Percentiles rank a stretch among this genome's conserved stretches.
Conservation (phyloP, 2,329 filamentous ascomycete genomes). For the Aaosphaeria pasadenensis region DNA sequence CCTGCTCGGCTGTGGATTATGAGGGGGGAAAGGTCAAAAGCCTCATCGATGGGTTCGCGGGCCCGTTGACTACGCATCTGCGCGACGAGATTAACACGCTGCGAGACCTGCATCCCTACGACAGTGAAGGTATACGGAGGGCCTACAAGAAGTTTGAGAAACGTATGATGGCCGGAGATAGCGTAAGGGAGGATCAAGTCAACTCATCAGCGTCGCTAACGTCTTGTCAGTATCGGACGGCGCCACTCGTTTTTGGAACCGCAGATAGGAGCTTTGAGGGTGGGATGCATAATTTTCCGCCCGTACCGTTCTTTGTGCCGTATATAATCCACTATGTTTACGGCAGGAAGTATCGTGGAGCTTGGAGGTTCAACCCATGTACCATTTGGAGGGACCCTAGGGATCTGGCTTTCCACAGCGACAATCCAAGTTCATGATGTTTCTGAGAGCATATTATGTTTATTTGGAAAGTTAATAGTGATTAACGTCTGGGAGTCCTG, state of each 20-base stretch:
- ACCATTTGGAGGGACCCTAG: slow-evolving; percentile 28
- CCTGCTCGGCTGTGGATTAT: slow-evolving; percentile 8
- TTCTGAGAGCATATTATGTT: no score
- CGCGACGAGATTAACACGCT: slow-evolving; percentile 19
- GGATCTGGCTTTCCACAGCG: slow-evolving; percentile 15
- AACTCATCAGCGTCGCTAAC: slow-evolving; percentile 6
- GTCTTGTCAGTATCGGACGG: slow-evolving; percentile 22
- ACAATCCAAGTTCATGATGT: no score
- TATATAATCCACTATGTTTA: slow-evolving; percentile 34
- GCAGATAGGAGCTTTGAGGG: slow-evolving; percentile 33
- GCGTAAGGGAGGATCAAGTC: slow-evolving; percentile 11
- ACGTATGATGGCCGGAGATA: slow-evolving; percentile 26
- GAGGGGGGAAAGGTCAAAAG: slow-evolving; percentile 6
- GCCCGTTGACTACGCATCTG: slow-evolving; percentile 12
- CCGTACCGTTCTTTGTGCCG: slow-evolving; percentile 35
- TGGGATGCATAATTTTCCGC: slow-evolving; percentile 31
- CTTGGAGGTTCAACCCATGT: slow-evolving; percentile 37
- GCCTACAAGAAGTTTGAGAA: slow-evolving; percentile 25
- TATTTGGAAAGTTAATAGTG: no score
- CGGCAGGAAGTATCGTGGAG: slow-evolving; percentile 23
- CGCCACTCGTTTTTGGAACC: slow-evolving; percentile 34
- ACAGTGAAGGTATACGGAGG: slow-evolving; percentile 14
- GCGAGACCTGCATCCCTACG: slow-evolving; percentile 11
- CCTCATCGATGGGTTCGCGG: slow-evolving; percentile 16
- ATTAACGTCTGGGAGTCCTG: no score